Evolutionary conservation across 257 asterid genomes (phyloP).

Genomic region (Solanum medicagineum): DNA sequence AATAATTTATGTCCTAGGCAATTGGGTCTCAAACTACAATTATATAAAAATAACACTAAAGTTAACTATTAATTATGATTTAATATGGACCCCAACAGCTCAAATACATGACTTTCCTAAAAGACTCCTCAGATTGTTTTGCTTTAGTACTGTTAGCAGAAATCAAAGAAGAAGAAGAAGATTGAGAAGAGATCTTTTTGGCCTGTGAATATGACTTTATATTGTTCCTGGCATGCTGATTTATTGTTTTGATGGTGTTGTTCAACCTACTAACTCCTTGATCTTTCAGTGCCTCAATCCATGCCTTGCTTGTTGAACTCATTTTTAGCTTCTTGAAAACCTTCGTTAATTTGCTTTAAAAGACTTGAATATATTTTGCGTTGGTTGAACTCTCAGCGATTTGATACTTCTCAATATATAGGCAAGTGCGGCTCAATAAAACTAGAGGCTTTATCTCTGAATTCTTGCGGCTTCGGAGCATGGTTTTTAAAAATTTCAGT

Average conservation of each 20-base stretch:
- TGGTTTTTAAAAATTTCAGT: neutral
- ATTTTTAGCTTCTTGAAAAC: neutral
- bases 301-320: conserved; percentile 16
- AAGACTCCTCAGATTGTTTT: conserved; percentile 10
- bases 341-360: neutral
- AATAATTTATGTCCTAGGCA: neutral
- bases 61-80: neutral
- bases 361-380: neutral
- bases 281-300: conserved; percentile 13
- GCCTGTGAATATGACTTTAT: conserved; percentile 3
- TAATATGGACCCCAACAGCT: conserved; percentile 23
- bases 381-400: neutral
- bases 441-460: neutral
- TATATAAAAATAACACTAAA: neutral
- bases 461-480: neutral
- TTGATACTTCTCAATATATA: neutral
- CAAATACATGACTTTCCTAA: conserved; percentile 15
- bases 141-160: neutral
- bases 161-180: neutral
- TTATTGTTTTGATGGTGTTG: neutral
- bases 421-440: neutral
- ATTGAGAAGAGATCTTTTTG: neutral
- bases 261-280: conserved; percentile 15
- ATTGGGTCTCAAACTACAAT: neutral
- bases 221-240: conserved; percentile 6